Percentiles rank a stretch among this genome's conserved stretches.
Evolutionary conservation across 176 grass and related monocot genomes (phyloP).

Genomic region (Eremochloa ophiuroides): DNA sequence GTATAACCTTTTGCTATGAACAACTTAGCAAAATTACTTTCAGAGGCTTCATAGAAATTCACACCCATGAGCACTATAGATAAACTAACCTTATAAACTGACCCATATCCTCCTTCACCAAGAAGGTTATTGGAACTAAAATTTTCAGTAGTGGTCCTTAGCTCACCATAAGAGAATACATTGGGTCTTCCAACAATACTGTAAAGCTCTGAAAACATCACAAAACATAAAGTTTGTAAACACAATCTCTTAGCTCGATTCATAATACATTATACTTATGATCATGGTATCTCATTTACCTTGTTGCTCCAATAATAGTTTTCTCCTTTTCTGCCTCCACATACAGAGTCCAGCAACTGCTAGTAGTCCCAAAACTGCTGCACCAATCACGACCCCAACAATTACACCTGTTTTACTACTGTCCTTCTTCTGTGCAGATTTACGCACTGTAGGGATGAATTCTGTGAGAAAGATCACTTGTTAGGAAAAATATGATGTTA

Average conservation of each 20-base stretch:
- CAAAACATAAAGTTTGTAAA: neutral
- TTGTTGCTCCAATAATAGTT: slow-evolving; percentile 38
- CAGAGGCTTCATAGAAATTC: neutral
- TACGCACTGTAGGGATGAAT: too few relatives aligned
- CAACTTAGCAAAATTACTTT: neutral
- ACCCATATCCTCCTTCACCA: slow-evolving; percentile 82
- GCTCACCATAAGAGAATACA: slow-evolving; percentile 60
- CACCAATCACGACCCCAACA: slow-evolving; percentile 45
- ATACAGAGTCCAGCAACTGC: slow-evolving; percentile 32
- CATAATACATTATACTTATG: too few relatives aligned
- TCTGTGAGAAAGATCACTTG: slow-evolving; percentile 41
- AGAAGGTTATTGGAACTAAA: slow-evolving; percentile 71
- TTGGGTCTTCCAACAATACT: slow-evolving; percentile 52
- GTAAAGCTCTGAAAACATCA: slow-evolving; percentile 53
- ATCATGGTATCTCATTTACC: slow-evolving; percentile 30
- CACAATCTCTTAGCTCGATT: too few relatives aligned
- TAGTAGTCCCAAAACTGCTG: slow-evolving; percentile 34
- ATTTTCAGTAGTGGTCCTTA: slow-evolving; percentile 59
- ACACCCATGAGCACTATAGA: neutral
- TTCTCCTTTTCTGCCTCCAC: slow-evolving; percentile 50
- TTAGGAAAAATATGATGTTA: slow-evolving; percentile 5
- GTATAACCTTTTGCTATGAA: neutral
- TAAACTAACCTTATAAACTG: slow-evolving; percentile 54
- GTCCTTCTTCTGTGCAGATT: slow-evolving; percentile 3
- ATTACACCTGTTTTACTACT: slow-evolving; percentile 39